Evolutionary conservation across 768 basidiomycete species (phyloP).

Genomic region (Chalciporus pseudorubinellus): DNA sequence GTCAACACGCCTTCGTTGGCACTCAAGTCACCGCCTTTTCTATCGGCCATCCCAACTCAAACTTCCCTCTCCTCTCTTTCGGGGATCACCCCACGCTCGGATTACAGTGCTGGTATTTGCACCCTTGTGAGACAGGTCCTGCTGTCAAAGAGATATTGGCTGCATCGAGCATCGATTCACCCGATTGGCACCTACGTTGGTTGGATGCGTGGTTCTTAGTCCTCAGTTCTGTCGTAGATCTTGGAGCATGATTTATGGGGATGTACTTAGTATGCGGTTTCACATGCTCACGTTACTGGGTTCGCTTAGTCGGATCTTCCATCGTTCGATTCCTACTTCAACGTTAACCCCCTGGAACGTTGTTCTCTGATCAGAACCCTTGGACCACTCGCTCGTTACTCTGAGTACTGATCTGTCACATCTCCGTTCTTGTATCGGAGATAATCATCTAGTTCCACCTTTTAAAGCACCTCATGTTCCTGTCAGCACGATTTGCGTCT

Average conservation of each 20-base stretch:
- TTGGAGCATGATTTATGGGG: conserved; percentile 27
- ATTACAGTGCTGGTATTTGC: conserved; percentile 78
- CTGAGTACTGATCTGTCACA: not conserved
- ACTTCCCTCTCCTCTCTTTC: conserved; percentile 79
- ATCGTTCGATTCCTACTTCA: not conserved
- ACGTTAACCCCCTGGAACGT: not conserved
- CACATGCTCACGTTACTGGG: not conserved
- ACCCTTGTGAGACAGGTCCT: conserved; percentile 75
- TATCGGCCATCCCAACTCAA: conserved; percentile 45
- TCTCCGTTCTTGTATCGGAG: conserved; percentile 16
- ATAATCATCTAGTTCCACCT: conserved; percentile 8
- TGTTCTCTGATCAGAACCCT: not conserved
- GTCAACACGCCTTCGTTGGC: conserved; percentile 41
- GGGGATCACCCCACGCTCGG: conserved; percentile 83
- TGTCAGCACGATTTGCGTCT: conserved; percentile 40
- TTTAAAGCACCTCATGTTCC: conserved; percentile 38
- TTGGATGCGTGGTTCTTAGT: conserved; percentile 79
- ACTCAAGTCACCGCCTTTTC: conserved; percentile 52
- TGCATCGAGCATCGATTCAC: conserved; percentile 33
- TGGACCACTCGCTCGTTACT: not conserved
- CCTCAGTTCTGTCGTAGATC: conserved; percentile 60
- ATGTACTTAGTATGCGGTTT: not conserved
- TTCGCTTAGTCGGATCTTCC: conserved; percentile 6
- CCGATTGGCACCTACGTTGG: conserved; percentile 38
- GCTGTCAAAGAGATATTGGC: conserved; percentile 68